A percentile compares a stretch with the other conserved stretches of the same genome.
Conservation (phyloP, 177 flowering plant genomes). For the Tripterygium wilfordii region DNA sequence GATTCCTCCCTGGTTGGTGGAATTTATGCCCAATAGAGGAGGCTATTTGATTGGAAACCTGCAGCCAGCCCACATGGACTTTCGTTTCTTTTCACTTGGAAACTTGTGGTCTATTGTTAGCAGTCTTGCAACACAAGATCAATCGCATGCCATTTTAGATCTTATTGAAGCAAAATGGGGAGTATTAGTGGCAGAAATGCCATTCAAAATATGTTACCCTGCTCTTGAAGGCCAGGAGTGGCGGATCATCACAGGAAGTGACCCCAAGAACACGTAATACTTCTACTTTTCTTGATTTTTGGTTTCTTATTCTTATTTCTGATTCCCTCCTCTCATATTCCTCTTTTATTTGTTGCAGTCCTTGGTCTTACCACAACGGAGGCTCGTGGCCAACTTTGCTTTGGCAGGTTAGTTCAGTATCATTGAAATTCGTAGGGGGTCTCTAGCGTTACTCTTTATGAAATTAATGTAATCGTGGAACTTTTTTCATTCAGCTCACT, state of each 20-base stretch:
- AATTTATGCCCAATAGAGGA: constrained; percentile 45
- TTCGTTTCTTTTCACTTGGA: constrained; percentile 53
- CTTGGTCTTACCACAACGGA: constrained; percentile 57
- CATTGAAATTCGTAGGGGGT: not conserved
- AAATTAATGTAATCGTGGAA: no score
- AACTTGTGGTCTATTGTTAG: constrained; percentile 46
- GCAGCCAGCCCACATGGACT: constrained; percentile 62
- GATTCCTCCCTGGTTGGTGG: constrained; percentile 46
- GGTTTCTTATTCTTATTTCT: not conserved
- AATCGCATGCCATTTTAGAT: constrained; percentile 53
- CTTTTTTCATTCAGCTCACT: constrained; percentile 39
- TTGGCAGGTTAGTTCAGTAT: constrained; percentile 41
- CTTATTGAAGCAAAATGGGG: constrained; percentile 47
- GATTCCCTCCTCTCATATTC: not conserved
- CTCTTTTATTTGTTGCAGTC: constrained; percentile 27
- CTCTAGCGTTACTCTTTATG: no score
- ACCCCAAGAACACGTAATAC: constrained; percentile 51
- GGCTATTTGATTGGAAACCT: constrained; percentile 50
- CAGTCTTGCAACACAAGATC: constrained; percentile 40
- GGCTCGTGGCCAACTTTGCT: constrained; percentile 61
- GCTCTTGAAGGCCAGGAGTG: constrained; percentile 55
- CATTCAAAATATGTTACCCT: constrained; percentile 47
- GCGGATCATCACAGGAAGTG: constrained; percentile 48
- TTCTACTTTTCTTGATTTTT: not conserved
- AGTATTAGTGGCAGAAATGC: constrained; percentile 51